Conservation (phyloP, 345 rosid species). For the Firmiana major region DNA sequence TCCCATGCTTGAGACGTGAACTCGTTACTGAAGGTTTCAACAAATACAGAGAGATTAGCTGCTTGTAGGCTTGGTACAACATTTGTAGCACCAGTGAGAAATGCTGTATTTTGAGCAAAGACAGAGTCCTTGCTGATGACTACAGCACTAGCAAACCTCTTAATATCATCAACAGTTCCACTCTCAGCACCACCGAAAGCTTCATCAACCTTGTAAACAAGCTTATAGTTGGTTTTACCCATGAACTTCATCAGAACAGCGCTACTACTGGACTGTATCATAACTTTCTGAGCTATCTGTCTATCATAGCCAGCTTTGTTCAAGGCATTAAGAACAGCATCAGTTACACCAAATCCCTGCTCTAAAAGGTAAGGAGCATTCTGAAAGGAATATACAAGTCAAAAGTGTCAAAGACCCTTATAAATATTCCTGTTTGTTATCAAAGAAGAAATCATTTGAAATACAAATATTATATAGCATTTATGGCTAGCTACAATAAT, state of each 20-base stretch:
- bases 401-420: not conserved
- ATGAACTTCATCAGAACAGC: conserved; percentile 64
- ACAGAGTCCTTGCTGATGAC: conserved; percentile 57
- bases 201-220: conserved; percentile 67
- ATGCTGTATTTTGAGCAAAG: conserved; percentile 21
- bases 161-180: conserved; percentile 54
- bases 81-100: conserved; percentile 36
- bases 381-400: conserved; percentile 41
- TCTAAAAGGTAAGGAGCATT: conserved; percentile 65
- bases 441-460: not conserved
- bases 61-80: conserved; percentile 47
- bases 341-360: conserved; percentile 46
- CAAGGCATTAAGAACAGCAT: conserved; percentile 55
- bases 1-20: conserved; percentile 88
- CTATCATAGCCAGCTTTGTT: conserved; percentile 57
- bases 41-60: conserved; percentile 59
- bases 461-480: not conserved
- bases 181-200: conserved; percentile 46
- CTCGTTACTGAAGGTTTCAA: conserved; percentile 69
- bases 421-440: not conserved
- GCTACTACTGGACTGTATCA: conserved; percentile 81
- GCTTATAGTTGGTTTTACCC: conserved; percentile 43
- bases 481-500: not conserved
- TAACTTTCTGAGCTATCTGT: conserved; percentile 44
- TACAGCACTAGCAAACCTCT: conserved; percentile 62